Evolutionary conservation across 345 rosid species (phyloP), one percentile per base, ranked within the genome.

Genomic region (Euphorbia tirucalli): DNA sequence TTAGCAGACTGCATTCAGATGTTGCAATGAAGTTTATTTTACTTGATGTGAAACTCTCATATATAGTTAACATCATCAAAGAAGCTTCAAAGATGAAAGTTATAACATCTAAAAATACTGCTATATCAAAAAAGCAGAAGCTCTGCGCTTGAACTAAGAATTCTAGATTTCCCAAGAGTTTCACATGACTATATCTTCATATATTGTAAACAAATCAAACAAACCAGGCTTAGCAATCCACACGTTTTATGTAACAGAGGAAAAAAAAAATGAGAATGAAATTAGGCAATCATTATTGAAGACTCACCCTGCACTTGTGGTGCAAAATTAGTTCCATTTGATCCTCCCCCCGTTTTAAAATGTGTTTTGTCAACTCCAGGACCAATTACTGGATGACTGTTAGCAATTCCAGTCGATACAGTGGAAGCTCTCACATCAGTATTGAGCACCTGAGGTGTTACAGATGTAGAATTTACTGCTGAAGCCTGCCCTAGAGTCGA

Each of bases 301-400:
- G 67, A 39, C 68, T 60, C 85, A 95, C 99, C 84, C 74, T 85
- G 84, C 13, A 69, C 30, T 74, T 69, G 79, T 14, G 82, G 69
- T 28, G 72, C 74, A 73, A 75, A 68, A 49, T 83, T 68, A 44
- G 79, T 67, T 63, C 72, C 85, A 64, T 79, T 86, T 71, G 89
- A 60, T 76, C 86, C 92, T 71, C 81, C 87, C 24, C 86, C 89
- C 70, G 74, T 27, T 65, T 80, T 84, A 71, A 78, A 60, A 39
- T 78, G 87, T 60, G 85, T 69, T 67, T 84, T 80, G 37, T 82
- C 93, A 59, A 72, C 84, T 77, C 84, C 89, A n/a, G 87, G 77
- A 32, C 75, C 66, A 16, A 85, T 85, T 65, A 76, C 85, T 54
- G 66, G 41, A 70, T 85, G 83, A 70, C 83, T 78, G 69, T 77